Evolutionary conservation across 2,329 filamentous ascomycete species (phyloP).

Genomic region (Simplicillium sp.): DNA sequence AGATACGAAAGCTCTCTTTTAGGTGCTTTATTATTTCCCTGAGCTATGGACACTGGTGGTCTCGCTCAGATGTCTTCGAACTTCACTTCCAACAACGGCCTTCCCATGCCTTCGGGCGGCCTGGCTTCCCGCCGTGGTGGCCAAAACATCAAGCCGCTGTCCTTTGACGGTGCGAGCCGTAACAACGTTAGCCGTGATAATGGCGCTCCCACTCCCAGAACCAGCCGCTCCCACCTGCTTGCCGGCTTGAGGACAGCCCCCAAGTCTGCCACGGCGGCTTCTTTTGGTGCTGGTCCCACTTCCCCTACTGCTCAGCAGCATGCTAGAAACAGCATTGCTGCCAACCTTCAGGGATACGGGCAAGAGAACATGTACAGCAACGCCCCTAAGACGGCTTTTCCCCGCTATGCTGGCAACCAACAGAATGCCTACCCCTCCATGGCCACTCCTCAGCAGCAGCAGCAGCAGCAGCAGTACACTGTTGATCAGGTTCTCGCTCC

Average conservation of each 20-base stretch:
- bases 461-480: slow-evolving; percentile 47
- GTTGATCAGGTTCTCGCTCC: slow-evolving; percentile 86
- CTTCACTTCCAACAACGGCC: slow-evolving; percentile 59
- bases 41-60: slow-evolving; percentile 89
- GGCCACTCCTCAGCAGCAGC: slow-evolving; percentile 13
- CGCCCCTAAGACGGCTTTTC: slow-evolving; percentile 49
- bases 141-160: slow-evolving; percentile 84
- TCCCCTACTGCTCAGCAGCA: slow-evolving; percentile 41
- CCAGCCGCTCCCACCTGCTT: slow-evolving; percentile 88
- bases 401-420: slow-evolving; percentile 31
- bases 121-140: slow-evolving; percentile 80
- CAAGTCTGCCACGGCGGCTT: slow-evolving; percentile 67
- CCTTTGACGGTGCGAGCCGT: slow-evolving; percentile 61
- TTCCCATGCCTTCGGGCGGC: slow-evolving; percentile 69
- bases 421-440: slow-evolving; percentile 16
- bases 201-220: slow-evolving; percentile 72
- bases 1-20: too few species aligned
- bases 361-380: slow-evolving; percentile 32
- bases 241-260: slow-evolving; percentile 89
- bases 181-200: slow-evolving; percentile 58
- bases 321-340: slow-evolving; percentile 32
- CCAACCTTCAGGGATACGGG: slow-evolving; percentile 33
- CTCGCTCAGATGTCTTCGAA: slow-evolving; percentile 98
- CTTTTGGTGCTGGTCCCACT: slow-evolving; percentile 56
- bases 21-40: slow-evolving; percentile 10